Evolutionary conservation across 2,329 filamentous ascomycete genomes (phyloP).

Genomic region (Calonectria pteridis): DNA sequence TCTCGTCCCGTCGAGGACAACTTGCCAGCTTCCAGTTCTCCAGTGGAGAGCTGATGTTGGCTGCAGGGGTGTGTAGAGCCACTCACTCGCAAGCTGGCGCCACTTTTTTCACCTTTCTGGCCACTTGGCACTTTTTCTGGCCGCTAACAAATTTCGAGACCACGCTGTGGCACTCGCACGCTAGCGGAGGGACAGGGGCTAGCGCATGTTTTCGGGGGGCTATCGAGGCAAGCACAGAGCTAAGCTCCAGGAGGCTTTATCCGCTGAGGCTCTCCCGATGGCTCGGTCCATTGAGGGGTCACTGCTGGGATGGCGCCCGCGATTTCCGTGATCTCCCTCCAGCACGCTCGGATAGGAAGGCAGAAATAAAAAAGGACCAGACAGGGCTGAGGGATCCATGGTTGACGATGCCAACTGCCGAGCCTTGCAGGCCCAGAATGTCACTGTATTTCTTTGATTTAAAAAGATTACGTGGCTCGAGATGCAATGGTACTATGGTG

Average conservation of each 20-base stretch:
- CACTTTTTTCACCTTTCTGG: constrained; percentile 33
- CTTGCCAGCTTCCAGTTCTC: constrained; percentile 39
- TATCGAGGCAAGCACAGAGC: background rate
- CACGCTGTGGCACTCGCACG: background rate
- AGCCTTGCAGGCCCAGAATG: background rate
- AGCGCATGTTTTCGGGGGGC: background rate
- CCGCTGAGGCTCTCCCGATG: constrained; percentile 12
- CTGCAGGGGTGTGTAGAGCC: constrained; percentile 38
- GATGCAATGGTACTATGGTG: background rate
- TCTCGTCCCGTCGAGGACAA: constrained; percentile 42
- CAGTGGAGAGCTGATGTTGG: constrained; percentile 21
- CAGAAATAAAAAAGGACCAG: background rate
- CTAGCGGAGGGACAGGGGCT: constrained; percentile 9
- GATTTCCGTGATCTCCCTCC: background rate
- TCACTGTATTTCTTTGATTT: background rate
- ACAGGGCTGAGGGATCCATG: constrained; percentile 15
- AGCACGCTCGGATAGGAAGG: background rate
- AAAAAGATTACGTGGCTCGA: background rate
- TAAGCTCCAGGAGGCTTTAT: constrained; percentile 8
- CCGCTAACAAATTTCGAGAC: constrained; percentile 32
- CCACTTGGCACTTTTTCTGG: constrained; percentile 36
- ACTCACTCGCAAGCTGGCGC: constrained; percentile 27
- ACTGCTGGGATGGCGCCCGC: background rate
- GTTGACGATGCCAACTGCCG: background rate
- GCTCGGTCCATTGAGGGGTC: constrained; percentile 15